Evolutionary conservation across 768 basidiomycete genomes (phyloP), one percentile per base, ranked within the genome.

Genomic region (Suillus weaverae): DNA sequence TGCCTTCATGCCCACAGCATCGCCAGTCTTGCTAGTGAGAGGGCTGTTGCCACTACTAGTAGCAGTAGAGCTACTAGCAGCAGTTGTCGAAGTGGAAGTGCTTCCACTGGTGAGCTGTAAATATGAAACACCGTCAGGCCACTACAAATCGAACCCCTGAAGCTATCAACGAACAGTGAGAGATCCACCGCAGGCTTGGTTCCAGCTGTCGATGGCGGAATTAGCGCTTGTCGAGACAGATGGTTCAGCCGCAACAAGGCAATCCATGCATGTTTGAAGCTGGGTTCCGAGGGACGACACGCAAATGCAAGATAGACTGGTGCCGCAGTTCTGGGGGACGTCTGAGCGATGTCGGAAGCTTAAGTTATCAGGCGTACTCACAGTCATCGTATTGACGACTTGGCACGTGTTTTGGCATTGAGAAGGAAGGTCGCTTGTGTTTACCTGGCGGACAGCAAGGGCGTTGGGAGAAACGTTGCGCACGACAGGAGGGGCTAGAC

Each of bases 361-460:
- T 6, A 30, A 6, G 32, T 32, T 16, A 16, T 14, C 22, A 16
- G 18, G 8, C 32, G 30, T 9, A 53, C 74, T 59, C 56, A 74
- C 74, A 10, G 16, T 35, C 50, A 73, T 63, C 13, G 64, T 67
- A 33, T 64, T 60, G 18, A 75, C 1, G n/a, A 72, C 70, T 35
- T 66, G 18, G 43, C 72, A 73, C 2, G 70, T 22, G 16, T 46
- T 62, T 62, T 73, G 72, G 61, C 73, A 74, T 43, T 56, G 44
- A 10, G 67, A 1, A 5, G 72, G 74, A 32, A 70, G 63, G 5
- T 36, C 16, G 11, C 41, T 60, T 11, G 68, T 26, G 14, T 63
- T 30, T 14, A 51, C n/a, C 41, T 75, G 74, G n/a, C 72, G 73
- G 53, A 26, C 64, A n/a, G 36, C 67, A 22, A 74, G 72, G 11